Base-by-base conservation (phyloP, 139 green algal genomes). In the Nannochloris sp. region DNA sequence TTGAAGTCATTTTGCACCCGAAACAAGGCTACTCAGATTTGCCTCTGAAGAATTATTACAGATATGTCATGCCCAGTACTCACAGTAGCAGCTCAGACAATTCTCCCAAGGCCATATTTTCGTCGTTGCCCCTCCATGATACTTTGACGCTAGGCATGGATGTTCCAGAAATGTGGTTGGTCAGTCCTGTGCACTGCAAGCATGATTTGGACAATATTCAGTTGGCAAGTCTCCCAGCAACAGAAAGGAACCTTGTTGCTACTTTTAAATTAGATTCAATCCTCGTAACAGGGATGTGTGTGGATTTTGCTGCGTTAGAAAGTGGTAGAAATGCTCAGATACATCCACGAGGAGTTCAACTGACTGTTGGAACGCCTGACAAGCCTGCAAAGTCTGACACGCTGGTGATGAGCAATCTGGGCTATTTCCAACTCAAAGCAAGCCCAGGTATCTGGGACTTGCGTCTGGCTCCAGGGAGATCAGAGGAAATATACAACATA, bases 401-500 rank as follows among this genome's bases (percentile, higher is more conserved):
- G 0, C 71, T 96, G 27, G 89, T 98, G 31, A 99, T 99, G 93
- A 75, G 78, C 50, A 98, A 97, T 77, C 75, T 98, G 56, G 93
- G 92, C 25, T 99, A 99, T 82, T 99, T 97, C 72, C 93, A 99
- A 81, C 83, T 98, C 46, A 95, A 97, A 75, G 75, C 83, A 1
- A 44, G 50, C 11, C 87, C 87, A n/a, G 87, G 87, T 6, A 57
- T 83, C 36, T 95, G 83, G 79, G 44, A 68, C 4, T 61, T 91
- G 55, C 53, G 64, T 34, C 79, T 92, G 34, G 87, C 85, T 9
- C 80, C 82, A 21, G 70, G 72, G 23, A 34, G 60, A 12, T 73
- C 65, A 34, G 36, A 58, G 10, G 44, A 78, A 60, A 60, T 78
- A 5, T 78, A 66, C 48, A 44, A 14, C 27, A 57, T 78, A 2